Conservation (phyloP, 345 rosid species). For the Aethionema arabicum region DNA sequence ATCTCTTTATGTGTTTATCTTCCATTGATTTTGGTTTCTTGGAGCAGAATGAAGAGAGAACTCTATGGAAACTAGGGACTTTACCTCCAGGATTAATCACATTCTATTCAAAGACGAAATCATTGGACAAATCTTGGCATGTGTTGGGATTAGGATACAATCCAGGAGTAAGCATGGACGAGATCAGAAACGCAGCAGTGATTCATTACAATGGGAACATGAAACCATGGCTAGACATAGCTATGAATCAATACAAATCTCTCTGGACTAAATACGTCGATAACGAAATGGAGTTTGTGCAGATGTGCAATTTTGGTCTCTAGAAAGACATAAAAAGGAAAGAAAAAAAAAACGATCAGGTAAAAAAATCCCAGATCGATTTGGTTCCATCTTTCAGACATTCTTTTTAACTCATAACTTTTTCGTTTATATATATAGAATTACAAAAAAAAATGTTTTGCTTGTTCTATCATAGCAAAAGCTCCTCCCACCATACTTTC, state of each 20-base stretch:
- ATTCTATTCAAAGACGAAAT: conserved; percentile 77
- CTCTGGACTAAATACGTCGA: conserved; percentile 92
- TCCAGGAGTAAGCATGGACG: conserved; percentile 85
- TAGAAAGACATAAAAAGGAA: conserved; percentile 35
- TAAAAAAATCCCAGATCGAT: conserved; percentile 22
- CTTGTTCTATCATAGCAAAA: conserved; percentile 30
- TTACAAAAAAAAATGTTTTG: conserved; percentile 27
- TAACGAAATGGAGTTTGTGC: conserved; percentile 72
- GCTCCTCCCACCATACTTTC: background rate
- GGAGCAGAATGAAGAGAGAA: conserved; percentile 65
- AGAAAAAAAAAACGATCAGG: conserved; percentile 24
- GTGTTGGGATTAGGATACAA: conserved; percentile 90
- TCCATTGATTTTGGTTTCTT: conserved; percentile 2
- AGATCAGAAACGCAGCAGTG: conserved; percentile 78
- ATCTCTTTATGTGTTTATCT: background rate
- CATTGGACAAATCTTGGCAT: conserved; percentile 91
- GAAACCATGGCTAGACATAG: conserved; percentile 98
- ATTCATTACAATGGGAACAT: conserved; percentile 92
- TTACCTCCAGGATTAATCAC: conserved; percentile 87
- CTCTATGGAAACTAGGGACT: conserved; percentile 70
- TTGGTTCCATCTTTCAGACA: conserved; percentile 18
- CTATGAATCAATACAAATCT: conserved; percentile 82
- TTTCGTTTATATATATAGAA: conserved; percentile 30
- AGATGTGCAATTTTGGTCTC: conserved; percentile 84
- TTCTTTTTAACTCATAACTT: conserved; percentile 35